Base-by-base conservation (phyloP, 805 yeast species). In the Wickerhamiella sergipiensis region DNA sequence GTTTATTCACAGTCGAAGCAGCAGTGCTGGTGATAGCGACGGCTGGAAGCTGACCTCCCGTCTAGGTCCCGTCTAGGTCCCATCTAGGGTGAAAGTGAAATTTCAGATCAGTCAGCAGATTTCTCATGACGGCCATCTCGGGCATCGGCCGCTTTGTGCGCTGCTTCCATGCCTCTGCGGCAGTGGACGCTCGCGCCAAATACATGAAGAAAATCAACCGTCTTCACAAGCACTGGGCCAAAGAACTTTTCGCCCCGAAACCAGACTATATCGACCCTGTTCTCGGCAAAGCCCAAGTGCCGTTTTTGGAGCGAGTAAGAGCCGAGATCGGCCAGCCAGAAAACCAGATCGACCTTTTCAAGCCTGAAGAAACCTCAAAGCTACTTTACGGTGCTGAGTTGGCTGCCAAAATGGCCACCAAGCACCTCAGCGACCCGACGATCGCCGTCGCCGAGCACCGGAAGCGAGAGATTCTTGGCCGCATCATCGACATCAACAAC, bases 321-420 rank as follows among this genome's bases (percentile, higher is more conserved):
- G 78, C 85, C 36, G 83, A 81, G 55, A 66, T 83, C 45, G 71
- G 73, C 44, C 92, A 85, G 63, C 83, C 83, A 15, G 71, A 73
- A 52, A 79, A 78, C 48, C 71, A 85, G 62, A 74, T 83, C 15
- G 73, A 74, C 57, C 81, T 83, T 0, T 79, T 77, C 57, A 71
- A 75, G 39, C 65, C 76, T 47, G 70, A 68, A 33, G 89, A 86
- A 60, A 81, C 86, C 46, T 92, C 87, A 54, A 83, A 78, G 62
- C 71, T 88, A 50, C 61, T 87, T 47, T 81, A 75, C 57, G 92
- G 95, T 40, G 92, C 89, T 10, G 84, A 83, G 62, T 77, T 78
- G 57, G 78, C 84, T 7, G 47, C 47, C 39, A 29, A 26, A 26
- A 17, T n/a, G 47, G 36, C 36, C 24, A 29, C 47, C 8, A 26